Base-by-base conservation (phyloP, 1,284 basidiomycete species). In the Trichosporon sp. region DNA sequence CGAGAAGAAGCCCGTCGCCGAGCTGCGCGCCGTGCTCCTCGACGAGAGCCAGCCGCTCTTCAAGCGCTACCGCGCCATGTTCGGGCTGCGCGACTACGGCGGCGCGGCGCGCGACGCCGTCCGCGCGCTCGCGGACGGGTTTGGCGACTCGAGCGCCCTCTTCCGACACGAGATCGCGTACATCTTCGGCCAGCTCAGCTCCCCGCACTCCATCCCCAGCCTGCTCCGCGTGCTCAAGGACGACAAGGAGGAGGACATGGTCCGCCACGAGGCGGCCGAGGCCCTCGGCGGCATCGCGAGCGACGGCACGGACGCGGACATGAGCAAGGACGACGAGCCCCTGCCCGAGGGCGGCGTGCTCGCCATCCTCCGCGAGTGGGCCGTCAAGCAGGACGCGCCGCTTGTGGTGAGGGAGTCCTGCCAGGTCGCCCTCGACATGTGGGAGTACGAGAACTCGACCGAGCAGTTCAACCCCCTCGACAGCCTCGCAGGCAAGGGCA, bases 151-250 rank as follows among this genome's bases (percentile, higher is more conserved):
- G 66, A 93, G 91, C 71, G 93, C 91, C 1, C 85, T 98, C 25
- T 98, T 98, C 89, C 92, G 95, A 74, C 95, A 98, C 80, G 95
- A 98, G 83, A 93, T 98, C 65, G 96, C 95, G 2, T 98, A 98
- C 83, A 92, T 99, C 64, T 98, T 99, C 77, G 97, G 97, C 21
- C 97, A 99, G 83, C 87, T 99, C 35, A 89, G 92, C 66, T 95
- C 93, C 5, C 87, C 91, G 1, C 90, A 95, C 78, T 92, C 93
- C 0, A 92, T 98, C 25, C 93, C 95, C 1, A 87, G 91, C 1
- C 87, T 99, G 29, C 81, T 98, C 51, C 83, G 87, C 44, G 92
- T 97, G 18, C 86, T 99, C 9, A 85, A 89, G 72, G 86, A 96
- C 74, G 71, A 80, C 0, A 80, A 84, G 0, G 97, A 99, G 83